Base-by-base conservation (phyloP, 1,284 basidiomycete genomes). In the Gymnopus androsaceus region DNA sequence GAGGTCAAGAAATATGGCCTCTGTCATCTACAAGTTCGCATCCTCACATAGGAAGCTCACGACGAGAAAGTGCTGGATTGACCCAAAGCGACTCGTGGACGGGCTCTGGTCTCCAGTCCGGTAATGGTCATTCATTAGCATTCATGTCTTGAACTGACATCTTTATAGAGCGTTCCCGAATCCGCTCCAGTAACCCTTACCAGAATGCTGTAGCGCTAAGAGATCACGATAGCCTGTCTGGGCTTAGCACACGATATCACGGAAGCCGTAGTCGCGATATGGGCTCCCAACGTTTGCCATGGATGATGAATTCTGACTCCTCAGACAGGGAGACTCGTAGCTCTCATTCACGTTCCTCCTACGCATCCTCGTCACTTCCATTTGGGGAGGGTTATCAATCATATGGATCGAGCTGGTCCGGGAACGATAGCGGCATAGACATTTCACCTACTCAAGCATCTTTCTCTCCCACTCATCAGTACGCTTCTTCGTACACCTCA, bases 121-220 rank as follows among this genome's bases (percentile, higher is more conserved):
- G 11, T 69, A 61, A 48, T 69, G 63, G 66, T 30, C 63, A 68
- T 33, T 56, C 64, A 7, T 72, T 11, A 30, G 19, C 4, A 2
- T 31, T 21, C 21, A 25, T n/a, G 27, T 61, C 8, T n/a, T n/a
- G n/a, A n/a, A n/a, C 59, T 33, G 59, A 68, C n/a, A 72, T 73
- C 58, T 68, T 70, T 25, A 36, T 28, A 44, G 77, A 79, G 44
- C 72, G 76, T n/a, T 56, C 70, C 30, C 69, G 76, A 45, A 60
- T 69, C 17, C 69, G 76, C 23, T 65, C 72, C 3, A 69, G 65
- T 38, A 69, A 71, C 49, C 64, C 71, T 8, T 72, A 75, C 51
- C 72, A 73, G 17, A 62, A 64, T 44, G 61, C 69, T 9, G 56
- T 61, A 6, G 59, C 64, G 12, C 57, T 59, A 45, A 55, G 59